These are phyloP conservation scores for Cladobotryum mycophilum DNA, from an alignment of 2,329 filamentous ascomycete genomes.

Conservation along the genomic window DNA sequence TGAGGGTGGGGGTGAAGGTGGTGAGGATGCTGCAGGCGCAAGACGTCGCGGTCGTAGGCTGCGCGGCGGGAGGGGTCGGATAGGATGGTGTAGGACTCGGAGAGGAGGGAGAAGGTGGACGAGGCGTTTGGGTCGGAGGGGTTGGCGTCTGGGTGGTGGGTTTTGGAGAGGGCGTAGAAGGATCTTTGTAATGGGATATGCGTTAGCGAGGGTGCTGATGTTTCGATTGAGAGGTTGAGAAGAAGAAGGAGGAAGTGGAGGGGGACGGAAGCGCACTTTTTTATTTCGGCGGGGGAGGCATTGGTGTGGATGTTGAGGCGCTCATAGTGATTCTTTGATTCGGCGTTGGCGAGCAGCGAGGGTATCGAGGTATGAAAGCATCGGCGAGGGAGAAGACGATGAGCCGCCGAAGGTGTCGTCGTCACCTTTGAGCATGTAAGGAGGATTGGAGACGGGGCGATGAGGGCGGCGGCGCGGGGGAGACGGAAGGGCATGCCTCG, in stretches of 20 bases:
- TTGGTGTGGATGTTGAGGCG: conserved; percentile 64
- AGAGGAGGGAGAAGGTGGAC: conserved; percentile 73
- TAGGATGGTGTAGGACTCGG: conserved; percentile 76
- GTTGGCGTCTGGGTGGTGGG: conserved; percentile 90
- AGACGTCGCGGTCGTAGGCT: conserved; percentile 70
- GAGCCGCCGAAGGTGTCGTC: background rate
- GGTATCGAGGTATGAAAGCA: conserved; percentile 4
- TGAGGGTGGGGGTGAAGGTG: conserved; percentile 23
- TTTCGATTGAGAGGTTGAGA: conserved; percentile 49
- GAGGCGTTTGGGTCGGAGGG: conserved; percentile 65
- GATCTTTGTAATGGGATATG: conserved; percentile 37
- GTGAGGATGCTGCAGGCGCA: conserved; percentile 33
- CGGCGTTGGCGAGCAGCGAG: conserved; percentile 16
- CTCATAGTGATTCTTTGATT: conserved; percentile 67
- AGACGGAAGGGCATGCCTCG: conserved; percentile 54
- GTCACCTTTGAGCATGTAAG: background rate
- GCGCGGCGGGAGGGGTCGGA: conserved; percentile 66
- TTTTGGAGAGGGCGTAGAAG: conserved; percentile 89
- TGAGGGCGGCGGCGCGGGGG: conserved; percentile 19
- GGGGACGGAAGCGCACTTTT: conserved; percentile 53
- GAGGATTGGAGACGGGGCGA: background rate
- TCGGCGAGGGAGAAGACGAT: background rate
- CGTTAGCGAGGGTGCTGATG: background rate
- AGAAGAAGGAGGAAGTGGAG: conserved; percentile 60
- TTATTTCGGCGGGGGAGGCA: conserved; percentile 72